These are phyloP conservation scores for Tubosaeta brunneosetosa DNA, from an alignment of 768 basidiomycete genomes.

Conservation along the genomic window DNA sequence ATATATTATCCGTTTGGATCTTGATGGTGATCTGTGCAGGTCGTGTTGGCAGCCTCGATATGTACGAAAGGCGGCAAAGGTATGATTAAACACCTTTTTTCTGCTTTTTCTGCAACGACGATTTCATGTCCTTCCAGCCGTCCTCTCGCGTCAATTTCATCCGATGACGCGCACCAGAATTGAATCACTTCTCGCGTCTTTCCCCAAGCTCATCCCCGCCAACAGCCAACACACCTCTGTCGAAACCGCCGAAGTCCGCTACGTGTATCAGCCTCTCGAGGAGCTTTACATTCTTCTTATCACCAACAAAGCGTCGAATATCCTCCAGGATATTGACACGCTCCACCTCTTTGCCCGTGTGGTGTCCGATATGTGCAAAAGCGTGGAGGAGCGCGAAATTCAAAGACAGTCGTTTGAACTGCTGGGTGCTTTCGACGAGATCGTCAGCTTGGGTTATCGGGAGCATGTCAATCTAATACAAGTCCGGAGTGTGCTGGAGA, in stretches of 20 bases:
- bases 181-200: slow-evolving; percentile 92
- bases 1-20: not conserved
- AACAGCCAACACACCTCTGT: slow-evolving; percentile 96
- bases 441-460: slow-evolving; percentile 84
- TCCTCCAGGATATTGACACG: slow-evolving; percentile 96
- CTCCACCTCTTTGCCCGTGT: slow-evolving; percentile 91
- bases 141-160: slow-evolving; percentile 94
- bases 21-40: slow-evolving; percentile 41
- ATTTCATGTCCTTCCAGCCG: slow-evolving; percentile 46
- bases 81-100: slow-evolving; percentile 34
- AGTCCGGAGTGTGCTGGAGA: slow-evolving; percentile 73
- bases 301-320: slow-evolving; percentile 98
- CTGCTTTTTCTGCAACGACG: not conserved
- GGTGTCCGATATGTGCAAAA: slow-evolving; percentile 86
- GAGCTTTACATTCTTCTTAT: slow-evolving; percentile 96
- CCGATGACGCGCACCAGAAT: slow-evolving; percentile 90
- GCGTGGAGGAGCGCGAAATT: slow-evolving; percentile 86
- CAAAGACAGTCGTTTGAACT: slow-evolving; percentile 88
- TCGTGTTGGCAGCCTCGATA: slow-evolving; percentile 91
- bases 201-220: slow-evolving; percentile 94
- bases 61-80: slow-evolving; percentile 90
- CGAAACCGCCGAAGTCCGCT: slow-evolving; percentile 91
- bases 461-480: slow-evolving; percentile 77
- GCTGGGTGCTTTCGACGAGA: slow-evolving; percentile 89
- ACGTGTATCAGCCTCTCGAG: slow-evolving; percentile 94